These are phyloP conservation scores for Caloboletus firmus DNA, from an alignment of 1,284 basidiomycete genomes.

Conservation along the genomic window DNA sequence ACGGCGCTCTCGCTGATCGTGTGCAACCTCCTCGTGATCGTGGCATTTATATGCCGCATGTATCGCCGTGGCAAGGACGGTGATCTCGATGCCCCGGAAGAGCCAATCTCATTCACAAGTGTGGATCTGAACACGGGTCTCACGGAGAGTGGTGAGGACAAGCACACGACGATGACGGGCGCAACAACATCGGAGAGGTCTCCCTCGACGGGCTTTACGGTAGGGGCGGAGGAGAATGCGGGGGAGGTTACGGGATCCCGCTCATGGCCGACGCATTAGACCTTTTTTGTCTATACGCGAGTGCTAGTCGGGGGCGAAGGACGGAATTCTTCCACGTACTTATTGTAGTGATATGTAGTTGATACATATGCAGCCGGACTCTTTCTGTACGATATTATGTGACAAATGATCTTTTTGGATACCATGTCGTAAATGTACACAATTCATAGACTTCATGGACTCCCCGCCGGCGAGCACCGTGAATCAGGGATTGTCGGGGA, in stretches of 20 bases:
- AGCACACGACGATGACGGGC: background rate
- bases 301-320: too few relatives aligned
- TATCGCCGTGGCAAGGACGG: slow-evolving; percentile 1
- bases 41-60: slow-evolving; percentile 22
- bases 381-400: background rate
- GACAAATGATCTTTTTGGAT: too few relatives aligned
- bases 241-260: background rate
- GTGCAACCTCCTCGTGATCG: slow-evolving; percentile 33
- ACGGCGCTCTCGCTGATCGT: slow-evolving; percentile 24
- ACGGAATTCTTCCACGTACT: background rate
- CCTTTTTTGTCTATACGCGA: background rate
- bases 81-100: slow-evolving; percentile 9
- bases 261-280: background rate
- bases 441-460: too few relatives aligned
- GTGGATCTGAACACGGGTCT: slow-evolving; percentile 12
- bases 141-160: background rate
- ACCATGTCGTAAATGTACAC: too few relatives aligned
- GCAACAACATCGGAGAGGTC: background rate
- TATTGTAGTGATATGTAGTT: background rate
- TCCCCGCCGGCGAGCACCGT: too few relatives aligned
- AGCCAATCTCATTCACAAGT: slow-evolving; percentile 8
- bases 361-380: background rate
- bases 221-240: background rate
- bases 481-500: too few relatives aligned
- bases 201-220: background rate